Evolutionary conservation across 805 yeast genomes (phyloP).

Genomic region (Saccharomyces kudriavzevii): DNA sequence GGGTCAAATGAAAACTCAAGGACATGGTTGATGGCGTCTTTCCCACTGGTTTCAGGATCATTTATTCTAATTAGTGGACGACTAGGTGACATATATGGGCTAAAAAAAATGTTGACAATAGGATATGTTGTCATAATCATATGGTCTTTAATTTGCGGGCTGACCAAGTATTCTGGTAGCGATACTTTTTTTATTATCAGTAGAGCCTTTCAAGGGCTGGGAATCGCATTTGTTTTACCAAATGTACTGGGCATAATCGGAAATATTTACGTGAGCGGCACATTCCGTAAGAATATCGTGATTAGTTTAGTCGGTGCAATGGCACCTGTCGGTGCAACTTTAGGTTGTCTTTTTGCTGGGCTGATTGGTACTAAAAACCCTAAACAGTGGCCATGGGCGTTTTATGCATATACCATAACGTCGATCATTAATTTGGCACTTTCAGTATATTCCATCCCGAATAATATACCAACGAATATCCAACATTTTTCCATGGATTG

Average conservation of each 20-base stretch:
- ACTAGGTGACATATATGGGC: constrained; percentile 65
- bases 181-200: constrained; percentile 43
- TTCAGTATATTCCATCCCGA: constrained; percentile 23
- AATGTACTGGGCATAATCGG: constrained; percentile 52
- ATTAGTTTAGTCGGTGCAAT: constrained; percentile 50
- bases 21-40: constrained; percentile 65
- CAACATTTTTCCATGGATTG: constrained; percentile 36
- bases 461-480: constrained; percentile 21
- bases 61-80: constrained; percentile 62
- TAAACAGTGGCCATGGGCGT: constrained; percentile 26
- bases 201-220: constrained; percentile 57
- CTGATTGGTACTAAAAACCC: constrained; percentile 27
- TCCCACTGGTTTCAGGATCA: constrained; percentile 64
- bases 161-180: constrained; percentile 43
- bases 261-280: constrained; percentile 35
- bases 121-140: constrained; percentile 51
- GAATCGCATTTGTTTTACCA: constrained; percentile 50
- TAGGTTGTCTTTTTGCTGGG: constrained; percentile 47
- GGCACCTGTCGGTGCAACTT: constrained; percentile 53
- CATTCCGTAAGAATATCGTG: constrained; percentile 41
- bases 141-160: constrained; percentile 56
- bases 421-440: constrained; percentile 11
- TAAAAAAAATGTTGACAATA: constrained; percentile 42
- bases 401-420: constrained; percentile 22
- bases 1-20: constrained; percentile 30